Evolutionary conservation across 176 grass and related monocot genomes (phyloP).

Genomic region (Cocos nucifera): DNA sequence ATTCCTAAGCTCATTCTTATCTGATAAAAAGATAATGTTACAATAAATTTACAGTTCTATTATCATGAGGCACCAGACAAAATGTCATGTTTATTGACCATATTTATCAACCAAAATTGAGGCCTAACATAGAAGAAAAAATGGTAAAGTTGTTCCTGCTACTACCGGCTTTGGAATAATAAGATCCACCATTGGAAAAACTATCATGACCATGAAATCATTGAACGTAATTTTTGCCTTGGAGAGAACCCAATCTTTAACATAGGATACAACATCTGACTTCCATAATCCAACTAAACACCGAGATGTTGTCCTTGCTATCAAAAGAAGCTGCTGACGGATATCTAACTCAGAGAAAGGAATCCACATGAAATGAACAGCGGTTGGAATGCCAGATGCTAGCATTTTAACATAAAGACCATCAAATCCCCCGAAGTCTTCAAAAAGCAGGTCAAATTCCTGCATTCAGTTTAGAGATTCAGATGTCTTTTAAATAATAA

Average conservation of each 20-base stretch:
- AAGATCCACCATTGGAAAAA: slow-evolving; percentile 22
- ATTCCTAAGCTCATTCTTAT: slow-evolving; percentile 28
- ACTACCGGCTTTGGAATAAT: slow-evolving; percentile 20
- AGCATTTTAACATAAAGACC: slow-evolving; percentile 31
- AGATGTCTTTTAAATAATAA: too few species aligned
- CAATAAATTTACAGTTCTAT: too few species aligned
- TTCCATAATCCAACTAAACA: slow-evolving; percentile 20
- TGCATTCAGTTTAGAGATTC: slow-evolving; percentile 2
- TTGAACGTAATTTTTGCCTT: slow-evolving; percentile 13
- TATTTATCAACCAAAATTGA: too few species aligned
- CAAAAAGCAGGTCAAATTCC: slow-evolving; percentile 29
- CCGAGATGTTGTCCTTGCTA: slow-evolving; percentile 7
- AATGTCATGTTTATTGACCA: too few species aligned
- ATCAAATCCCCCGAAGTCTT: slow-evolving; percentile 31
- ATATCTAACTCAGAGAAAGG: slow-evolving; percentile 25
- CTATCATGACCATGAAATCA: slow-evolving; percentile 22
- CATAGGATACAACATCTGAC: slow-evolving; percentile 11
- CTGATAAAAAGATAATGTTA: not conserved
- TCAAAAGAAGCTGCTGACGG: slow-evolving; percentile 18
- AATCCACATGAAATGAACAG: slow-evolving; percentile 32
- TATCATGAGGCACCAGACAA: too few species aligned
- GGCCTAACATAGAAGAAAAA: not conserved
- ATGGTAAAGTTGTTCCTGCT: not conserved
- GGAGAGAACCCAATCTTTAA: slow-evolving; percentile 3
- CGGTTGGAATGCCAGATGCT: slow-evolving; percentile 27